Evolutionary conservation across 768 basidiomycete species (phyloP), one percentile per base, ranked within the genome.

Genomic region (Amanita brunnescens): DNA sequence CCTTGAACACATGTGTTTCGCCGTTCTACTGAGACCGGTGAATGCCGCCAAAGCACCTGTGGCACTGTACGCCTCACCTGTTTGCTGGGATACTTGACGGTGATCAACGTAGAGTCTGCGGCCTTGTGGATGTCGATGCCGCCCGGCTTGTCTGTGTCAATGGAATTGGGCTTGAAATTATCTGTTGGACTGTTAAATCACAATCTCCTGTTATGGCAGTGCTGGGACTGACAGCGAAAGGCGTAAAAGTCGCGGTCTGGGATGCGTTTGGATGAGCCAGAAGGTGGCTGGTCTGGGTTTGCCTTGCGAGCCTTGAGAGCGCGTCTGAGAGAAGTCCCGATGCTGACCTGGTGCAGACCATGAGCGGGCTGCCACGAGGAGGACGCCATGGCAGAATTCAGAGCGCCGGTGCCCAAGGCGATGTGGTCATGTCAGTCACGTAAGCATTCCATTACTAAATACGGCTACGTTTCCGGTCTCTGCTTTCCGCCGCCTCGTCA

Each of bases 221-320:
- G 30, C 30, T 3, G 13, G 14, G 30, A 74, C 83, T 56, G 55
- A 88, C 87, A 90, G 57, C 84, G 75, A 59, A 90, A 78, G n/a
- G 84, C 80, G 62, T 83, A 86, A 64, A 87, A 86, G 57, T 87
- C 83, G 48, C 77, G 73, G 60, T 81, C 79, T 23, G 82, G 80
- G 49, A 79, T 67, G 51, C 72, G 72, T 33, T 72, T 64, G 63
- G 75, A 65, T 29, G 59, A 8, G 5, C 60, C 51, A 54, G 67
- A 41, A 58, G 70, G 55, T 7, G 67, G 61, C 24, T 64, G 64
- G 5, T 74, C 65, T 1, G 70, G 68, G 23, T 78, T 79, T 59
- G 80, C 81, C 61, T 81, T 85, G 59, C 86, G 80, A 8, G 83
- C 79, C 62, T 81, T 87, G 61, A 90, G 73, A 3, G 81, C 77